Evolutionary conservation across 129 eudicot species (phyloP).

Genomic region (Flaveria sonorensis): DNA sequence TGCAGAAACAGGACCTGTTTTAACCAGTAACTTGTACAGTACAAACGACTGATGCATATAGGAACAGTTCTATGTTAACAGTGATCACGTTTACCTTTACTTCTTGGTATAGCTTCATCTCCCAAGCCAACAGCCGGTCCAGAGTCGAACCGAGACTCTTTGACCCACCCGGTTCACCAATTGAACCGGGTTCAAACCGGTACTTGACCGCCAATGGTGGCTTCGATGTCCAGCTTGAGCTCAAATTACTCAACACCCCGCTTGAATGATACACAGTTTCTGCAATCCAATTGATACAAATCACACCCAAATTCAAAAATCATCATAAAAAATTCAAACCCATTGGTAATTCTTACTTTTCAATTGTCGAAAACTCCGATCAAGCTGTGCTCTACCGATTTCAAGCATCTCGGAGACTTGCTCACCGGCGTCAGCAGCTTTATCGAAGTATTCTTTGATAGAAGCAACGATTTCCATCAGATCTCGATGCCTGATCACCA

Average conservation of each 20-base stretch:
- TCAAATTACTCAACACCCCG: conserved; percentile 85
- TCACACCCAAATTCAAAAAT: not conserved
- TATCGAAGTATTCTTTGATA: conserved; percentile 75
- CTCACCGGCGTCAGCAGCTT: conserved; percentile 87
- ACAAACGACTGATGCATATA: conserved; percentile 17
- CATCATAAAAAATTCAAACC: not conserved
- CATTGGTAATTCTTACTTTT: conserved; percentile 51
- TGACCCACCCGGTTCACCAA: conserved; percentile 60
- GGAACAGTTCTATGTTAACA: not conserved
- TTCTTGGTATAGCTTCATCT: conserved; percentile 91
- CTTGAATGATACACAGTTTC: conserved; percentile 96
- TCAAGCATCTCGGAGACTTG: conserved; percentile 93
- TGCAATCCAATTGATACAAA: conserved; percentile 32
- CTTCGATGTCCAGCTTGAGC: conserved; percentile 98
- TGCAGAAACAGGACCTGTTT: conserved; percentile 1
- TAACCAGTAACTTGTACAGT: conserved; percentile 5
- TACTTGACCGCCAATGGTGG: conserved; percentile 96
- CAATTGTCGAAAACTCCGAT: conserved; percentile 74
- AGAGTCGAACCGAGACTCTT: conserved; percentile 92
- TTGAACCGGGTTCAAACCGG: conserved; percentile 70
- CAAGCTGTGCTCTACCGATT: conserved; percentile 89
- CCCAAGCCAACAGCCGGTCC: conserved; percentile 96
- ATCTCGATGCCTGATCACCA: conserved; percentile 83
- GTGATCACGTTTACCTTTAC: conserved; percentile 64
- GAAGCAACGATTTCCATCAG: conserved; percentile 75